phyloP scores from a whole-genome alignment of 345 rosid species.

The Turnera subulata region DNA sequence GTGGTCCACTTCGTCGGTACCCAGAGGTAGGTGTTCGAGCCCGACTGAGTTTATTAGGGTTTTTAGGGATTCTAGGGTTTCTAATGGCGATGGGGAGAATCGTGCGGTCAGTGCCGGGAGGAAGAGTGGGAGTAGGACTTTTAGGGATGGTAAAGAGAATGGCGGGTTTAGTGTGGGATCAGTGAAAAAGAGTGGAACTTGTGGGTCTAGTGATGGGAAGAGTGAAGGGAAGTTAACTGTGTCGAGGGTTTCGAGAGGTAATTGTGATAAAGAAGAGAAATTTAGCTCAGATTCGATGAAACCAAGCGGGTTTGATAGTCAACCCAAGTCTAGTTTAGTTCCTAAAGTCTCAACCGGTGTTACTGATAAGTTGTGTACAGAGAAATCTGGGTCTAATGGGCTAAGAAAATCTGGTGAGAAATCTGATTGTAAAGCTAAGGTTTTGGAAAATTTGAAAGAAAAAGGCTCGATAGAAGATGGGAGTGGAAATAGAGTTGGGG shows the following conservation, averaged over 20 bases:
- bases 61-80: constrained; percentile 43
- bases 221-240: constrained; percentile 17
- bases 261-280: constrained; percentile 14
- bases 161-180: constrained; percentile 24
- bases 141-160: constrained; percentile 33
- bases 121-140: constrained; percentile 24
- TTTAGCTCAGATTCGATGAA: constrained; percentile 22
- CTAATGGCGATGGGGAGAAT: constrained; percentile 31
- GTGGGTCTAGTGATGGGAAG: constrained; percentile 3
- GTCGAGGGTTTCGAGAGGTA: constrained; percentile 19
- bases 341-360: constrained; percentile 13
- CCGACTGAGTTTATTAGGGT: constrained; percentile 68
- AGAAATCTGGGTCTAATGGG: constrained; percentile 20
- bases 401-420: constrained; percentile 22
- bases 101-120: constrained; percentile 21
- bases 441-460: constrained; percentile 38
- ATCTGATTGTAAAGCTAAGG: constrained; percentile 29
- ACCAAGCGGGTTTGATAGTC: constrained; percentile 16
- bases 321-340: constrained; percentile 16
- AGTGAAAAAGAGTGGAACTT: constrained; percentile 27
- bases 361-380: constrained; percentile 21
- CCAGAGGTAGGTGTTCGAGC: constrained; percentile 82
- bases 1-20: constrained; percentile 48
- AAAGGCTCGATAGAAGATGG: constrained; percentile 30
- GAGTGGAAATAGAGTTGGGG: constrained; percentile 11